Conservation (phyloP, 2,329 filamentous ascomycete species). For the Myriosclerotinia scirpicola region DNA sequence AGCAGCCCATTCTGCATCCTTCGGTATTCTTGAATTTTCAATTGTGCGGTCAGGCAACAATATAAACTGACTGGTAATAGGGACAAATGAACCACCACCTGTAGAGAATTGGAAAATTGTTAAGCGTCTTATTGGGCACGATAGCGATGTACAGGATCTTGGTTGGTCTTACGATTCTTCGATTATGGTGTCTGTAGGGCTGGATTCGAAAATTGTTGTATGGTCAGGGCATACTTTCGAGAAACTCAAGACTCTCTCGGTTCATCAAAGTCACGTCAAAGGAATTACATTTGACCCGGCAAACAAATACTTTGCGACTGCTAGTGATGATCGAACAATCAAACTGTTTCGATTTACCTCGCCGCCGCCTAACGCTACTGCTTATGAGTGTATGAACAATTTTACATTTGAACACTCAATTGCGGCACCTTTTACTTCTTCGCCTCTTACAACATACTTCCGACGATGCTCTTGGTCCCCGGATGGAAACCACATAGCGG, state of each 20-base stretch:
- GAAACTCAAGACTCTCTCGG: conserved; percentile 89
- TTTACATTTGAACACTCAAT: conserved; percentile 95
- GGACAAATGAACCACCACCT: conserved; percentile 83
- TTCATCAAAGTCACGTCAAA: conserved; percentile 97
- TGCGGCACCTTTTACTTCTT: conserved; percentile 80
- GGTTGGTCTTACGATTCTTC: conserved; percentile 97
- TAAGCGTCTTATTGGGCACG: conserved; percentile 89
- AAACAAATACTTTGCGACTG: conserved; percentile 98
- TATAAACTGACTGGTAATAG: conserved; percentile 39
- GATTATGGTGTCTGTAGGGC: conserved; percentile 88
- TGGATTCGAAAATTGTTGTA: conserved; percentile 97
- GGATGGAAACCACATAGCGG: conserved; percentile 94
- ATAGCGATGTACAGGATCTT: conserved; percentile 97
- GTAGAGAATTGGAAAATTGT: conserved; percentile 98
- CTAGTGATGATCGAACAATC: conserved; percentile 94
- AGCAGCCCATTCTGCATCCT: conserved; percentile 72
- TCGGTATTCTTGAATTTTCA: conserved; percentile 57
- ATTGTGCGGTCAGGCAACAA: neutral
- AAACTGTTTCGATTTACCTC: conserved; percentile 95
- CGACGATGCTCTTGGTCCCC: conserved; percentile 96
- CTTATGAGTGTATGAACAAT: conserved; percentile 95
- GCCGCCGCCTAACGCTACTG: conserved; percentile 83
- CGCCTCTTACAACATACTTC: conserved; percentile 95
- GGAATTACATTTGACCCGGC: conserved; percentile 98
- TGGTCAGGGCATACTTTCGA: conserved; percentile 99